A percentile compares a stretch with the other conserved stretches of the same genome.
Evolutionary conservation across 2,329 filamentous ascomycete genomes (phyloP).

Genomic region (Myriosclerotinia curreyana): DNA sequence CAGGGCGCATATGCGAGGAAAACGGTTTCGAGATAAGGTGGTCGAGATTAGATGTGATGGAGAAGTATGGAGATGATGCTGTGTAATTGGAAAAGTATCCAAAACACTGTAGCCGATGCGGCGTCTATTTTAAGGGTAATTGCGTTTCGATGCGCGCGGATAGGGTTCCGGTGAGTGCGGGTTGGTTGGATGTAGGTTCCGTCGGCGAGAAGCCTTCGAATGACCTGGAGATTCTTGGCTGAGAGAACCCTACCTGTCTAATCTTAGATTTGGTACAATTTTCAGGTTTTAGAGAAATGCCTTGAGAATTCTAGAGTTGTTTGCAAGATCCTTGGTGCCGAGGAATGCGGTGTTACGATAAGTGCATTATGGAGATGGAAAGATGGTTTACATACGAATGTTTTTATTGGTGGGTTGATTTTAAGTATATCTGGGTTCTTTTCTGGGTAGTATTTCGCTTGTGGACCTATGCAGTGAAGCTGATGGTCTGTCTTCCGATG

Average conservation of each 20-base stretch:
- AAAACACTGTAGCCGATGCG: not conserved
- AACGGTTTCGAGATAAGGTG: not conserved
- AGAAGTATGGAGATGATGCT: not conserved
- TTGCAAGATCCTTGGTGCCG: not conserved
- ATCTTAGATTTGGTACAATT: not conserved
- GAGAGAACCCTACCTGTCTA: not conserved
- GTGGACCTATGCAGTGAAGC: not conserved
- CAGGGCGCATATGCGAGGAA: not conserved
- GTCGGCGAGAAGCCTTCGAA: not conserved
- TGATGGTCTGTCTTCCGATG: not conserved
- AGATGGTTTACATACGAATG: not conserved
- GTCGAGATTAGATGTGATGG: not conserved
- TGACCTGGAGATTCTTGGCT: not conserved
- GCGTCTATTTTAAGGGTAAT: not conserved
- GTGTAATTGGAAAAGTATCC: not conserved
- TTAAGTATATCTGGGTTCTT: not conserved
- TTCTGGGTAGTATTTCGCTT: not conserved
- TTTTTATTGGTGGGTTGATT: not conserved
- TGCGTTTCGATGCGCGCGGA: constrained; percentile 1
- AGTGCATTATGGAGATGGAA: not conserved
- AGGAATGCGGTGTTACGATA: not conserved
- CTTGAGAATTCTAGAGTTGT: no score
- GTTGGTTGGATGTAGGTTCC: not conserved
- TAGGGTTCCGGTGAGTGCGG: not conserved
- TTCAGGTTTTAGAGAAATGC: not conserved